Evolutionary conservation across 1,139 yeast genomes (phyloP), one percentile per base, ranked within the genome.

Genomic region (Blastobotrys elegans): DNA sequence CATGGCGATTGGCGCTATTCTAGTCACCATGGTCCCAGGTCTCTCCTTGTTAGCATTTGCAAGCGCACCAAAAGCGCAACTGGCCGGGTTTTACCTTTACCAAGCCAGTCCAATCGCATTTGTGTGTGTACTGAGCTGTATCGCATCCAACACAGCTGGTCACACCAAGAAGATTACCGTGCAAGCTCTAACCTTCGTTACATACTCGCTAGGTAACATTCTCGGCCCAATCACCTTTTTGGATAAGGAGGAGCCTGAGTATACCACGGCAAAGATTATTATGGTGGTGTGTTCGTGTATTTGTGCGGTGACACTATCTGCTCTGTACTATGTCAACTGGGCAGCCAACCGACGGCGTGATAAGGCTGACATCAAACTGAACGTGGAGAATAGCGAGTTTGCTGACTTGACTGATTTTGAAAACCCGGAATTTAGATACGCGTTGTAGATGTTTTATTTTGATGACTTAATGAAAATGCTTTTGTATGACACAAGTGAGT

Each of bases 191-290:
- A 74, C 74, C 20, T 73, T 82, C 63, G 69, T 82, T 49, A 82
- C 80, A 0, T 80, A 79, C 56, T 79, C 84, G 57, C 73, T 76
- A 20, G 86, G 90, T 20, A 82, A 82, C 54, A 68, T 83, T 45
- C 69, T 79, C 45, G 88, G 88, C 0, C 86, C 88, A 14, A 84
- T 80, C 58, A 74, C 82, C 41, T 82, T 81, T 58, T 69, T 76
- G 51, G 68, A 68, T 0, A 55, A 57, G 6, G 76, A 79, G 54
- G 77, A 79, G 1, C 87, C 86, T 13, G 58, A 61, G 36, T 77
- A 76, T 55, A 61, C 62, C 14, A 71, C 75, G 4, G 82, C 79
- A 4, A 71, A 73, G 50, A 69, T 72, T 35, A 70, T 77, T 13
- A 63, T 76, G 56, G 59, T 75, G 17, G 74, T 72, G 7, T 68